Conservation (phyloP, 179 eudicot species). For the Sideroxylon spinosum region DNA sequence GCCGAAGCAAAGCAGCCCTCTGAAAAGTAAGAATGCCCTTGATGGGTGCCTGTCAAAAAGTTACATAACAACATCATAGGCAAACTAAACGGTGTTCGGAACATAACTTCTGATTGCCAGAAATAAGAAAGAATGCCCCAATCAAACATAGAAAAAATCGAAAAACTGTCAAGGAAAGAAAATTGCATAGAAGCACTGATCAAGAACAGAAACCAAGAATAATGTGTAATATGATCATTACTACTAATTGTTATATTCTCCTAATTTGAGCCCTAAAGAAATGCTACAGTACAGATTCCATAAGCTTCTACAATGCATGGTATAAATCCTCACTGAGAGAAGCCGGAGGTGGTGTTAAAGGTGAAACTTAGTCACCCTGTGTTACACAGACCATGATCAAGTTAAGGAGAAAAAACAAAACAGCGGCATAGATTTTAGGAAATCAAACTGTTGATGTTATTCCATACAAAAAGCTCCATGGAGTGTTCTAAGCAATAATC, state of each 20-base stretch:
- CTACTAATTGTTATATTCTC: neutral
- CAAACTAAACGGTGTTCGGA: neutral
- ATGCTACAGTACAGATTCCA: too few relatives aligned
- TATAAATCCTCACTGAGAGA: neutral
- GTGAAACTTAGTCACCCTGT: neutral
- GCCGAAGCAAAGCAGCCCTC: constrained; percentile 42
- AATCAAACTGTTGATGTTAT: neutral
- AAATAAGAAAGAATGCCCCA: neutral
- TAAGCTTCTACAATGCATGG: neutral
- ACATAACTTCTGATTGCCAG: constrained; percentile 1
- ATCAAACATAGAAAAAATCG: neutral
- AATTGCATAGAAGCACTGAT: neutral
- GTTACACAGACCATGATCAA: neutral
- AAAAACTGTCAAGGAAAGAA: neutral
- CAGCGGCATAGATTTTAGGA: neutral
- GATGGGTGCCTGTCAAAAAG: constrained; percentile 54
- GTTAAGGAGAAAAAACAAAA: neutral
- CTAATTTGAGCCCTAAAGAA: neutral
- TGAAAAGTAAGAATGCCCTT: constrained; percentile 69
- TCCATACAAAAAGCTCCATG: neutral
- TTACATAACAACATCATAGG: constrained; percentile 9
- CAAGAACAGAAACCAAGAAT: neutral
- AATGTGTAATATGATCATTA: neutral
- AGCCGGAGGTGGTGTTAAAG: neutral
- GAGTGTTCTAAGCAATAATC: neutral